Conservation (phyloP, 495 filamentous ascomycete genomes). For the Podospora bellae-mahoneyi region DNA sequence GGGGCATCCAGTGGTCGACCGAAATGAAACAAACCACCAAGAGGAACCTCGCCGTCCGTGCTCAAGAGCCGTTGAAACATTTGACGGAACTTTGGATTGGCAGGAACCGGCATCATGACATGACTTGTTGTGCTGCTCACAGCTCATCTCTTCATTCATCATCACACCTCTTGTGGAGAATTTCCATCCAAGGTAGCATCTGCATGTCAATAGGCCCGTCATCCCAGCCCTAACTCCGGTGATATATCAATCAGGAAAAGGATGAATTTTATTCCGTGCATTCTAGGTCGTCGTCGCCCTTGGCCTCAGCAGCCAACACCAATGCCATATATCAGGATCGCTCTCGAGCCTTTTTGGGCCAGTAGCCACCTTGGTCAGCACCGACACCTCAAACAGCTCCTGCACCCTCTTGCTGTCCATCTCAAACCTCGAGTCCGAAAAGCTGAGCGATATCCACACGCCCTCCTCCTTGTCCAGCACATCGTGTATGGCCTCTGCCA, state of each 20-base stretch:
- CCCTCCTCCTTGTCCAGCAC: conserved; percentile 28
- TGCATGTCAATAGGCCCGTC: neutral
- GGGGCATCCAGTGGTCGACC: neutral
- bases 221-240: neutral
- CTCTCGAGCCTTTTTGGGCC: conserved; percentile 27
- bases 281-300: conserved; percentile 5
- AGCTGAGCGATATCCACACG: conserved; percentile 44
- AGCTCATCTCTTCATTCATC: neutral
- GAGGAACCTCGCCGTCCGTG: neutral
- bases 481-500: conserved; percentile 28
- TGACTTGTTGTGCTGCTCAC: neutral
- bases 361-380: conserved; percentile 34
- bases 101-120: neutral
- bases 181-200: neutral
- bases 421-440: conserved; percentile 35
- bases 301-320: conserved; percentile 38
- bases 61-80: neutral
- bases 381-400: conserved; percentile 32
- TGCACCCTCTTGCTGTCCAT: conserved; percentile 14
- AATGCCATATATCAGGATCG: conserved; percentile 41
- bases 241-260: neutral
- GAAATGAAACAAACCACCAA: conserved; percentile 11
- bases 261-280: neutral
- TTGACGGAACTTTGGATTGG: neutral
- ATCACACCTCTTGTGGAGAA: neutral